Evolutionary conservation across 2,329 filamentous ascomycete species (phyloP).

Genomic region (Ophiocordyceps robertsii): DNA sequence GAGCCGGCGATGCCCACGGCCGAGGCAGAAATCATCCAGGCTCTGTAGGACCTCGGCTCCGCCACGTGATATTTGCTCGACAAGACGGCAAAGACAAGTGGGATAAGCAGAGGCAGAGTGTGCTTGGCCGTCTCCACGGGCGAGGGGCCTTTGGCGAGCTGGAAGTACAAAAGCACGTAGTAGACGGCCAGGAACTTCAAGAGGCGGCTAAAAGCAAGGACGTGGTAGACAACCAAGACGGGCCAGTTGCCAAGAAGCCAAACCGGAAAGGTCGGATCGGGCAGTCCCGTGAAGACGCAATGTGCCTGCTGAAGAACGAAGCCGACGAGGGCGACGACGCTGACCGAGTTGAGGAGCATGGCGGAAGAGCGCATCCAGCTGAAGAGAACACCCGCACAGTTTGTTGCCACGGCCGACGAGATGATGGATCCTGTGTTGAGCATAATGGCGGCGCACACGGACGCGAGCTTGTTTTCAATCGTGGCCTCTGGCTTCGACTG

Average conservation of each 20-base stretch:
- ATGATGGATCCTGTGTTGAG: conserved; percentile 25
- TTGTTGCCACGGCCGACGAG: conserved; percentile 28
- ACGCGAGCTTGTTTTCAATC: conserved; percentile 16
- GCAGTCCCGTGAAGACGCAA: conserved; percentile 3
- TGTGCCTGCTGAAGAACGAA: conserved; percentile 20
- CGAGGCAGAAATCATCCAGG: not conserved
- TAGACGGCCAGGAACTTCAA: too few species aligned
- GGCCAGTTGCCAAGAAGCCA: conserved; percentile 20
- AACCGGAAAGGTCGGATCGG: conserved; percentile 27
- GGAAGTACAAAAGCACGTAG: too few species aligned
- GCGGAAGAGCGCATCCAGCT: conserved; percentile 26
- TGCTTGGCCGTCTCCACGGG: too few species aligned
- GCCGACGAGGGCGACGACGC: conserved; percentile 18
- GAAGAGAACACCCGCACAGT: conserved; percentile 32
- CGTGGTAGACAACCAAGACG: conserved; percentile 11
- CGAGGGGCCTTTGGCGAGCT: too few species aligned
- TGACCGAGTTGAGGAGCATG: conserved; percentile 30
- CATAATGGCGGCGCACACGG: conserved; percentile 20
- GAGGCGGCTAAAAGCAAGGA: conserved; percentile 6
- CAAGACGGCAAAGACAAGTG: not conserved
- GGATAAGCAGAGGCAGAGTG: conserved; percentile 22
- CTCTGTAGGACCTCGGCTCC: not conserved
- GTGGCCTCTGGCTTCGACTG: too few species aligned
- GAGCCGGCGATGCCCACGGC: not conserved
- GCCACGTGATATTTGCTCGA: not conserved